Evolutionary conservation across 306 rosid species (phyloP), one percentile per base, ranked within the genome.

Genomic region (Malus orientalis): DNA sequence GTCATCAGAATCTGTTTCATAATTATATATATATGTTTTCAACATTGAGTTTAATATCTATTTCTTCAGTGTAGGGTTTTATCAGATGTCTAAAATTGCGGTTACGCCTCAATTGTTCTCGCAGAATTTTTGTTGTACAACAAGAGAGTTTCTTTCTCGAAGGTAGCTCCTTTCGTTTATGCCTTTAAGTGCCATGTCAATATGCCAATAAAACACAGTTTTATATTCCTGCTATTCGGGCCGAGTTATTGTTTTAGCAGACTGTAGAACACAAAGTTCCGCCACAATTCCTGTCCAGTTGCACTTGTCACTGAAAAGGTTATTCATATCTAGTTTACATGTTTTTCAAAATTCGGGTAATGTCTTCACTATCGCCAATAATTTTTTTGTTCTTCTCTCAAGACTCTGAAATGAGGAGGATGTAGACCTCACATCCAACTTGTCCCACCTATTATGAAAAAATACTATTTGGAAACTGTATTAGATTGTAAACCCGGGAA

Each of bases 61-160:
- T 79, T 54, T 84, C 80, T 86, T 67, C 96, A 91, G 98, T 84
- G 88, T 93, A 81, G 97, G 98, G 42, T 91, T 93, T 75, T 93
- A 91, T 87, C 97, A 93, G 91, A 93, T 93, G 97, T 89, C 98
- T 74, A 93, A 93, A 86, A 93, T 93, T 63, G 93, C 95, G 6
- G 93, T 93, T 67, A 89, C 97, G 3, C 95, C 93, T 88, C 98
- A 54, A 93, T 91, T 84, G 93, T 89, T 80, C 78, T 89, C 49
- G 97, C 93, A 64, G 97, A 93, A 70, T 93, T 88, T 84, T 33
- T 88, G 61, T 73, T 85, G 75, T 88, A 86, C 70, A 82, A 71
- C 58, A 91, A 88, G 87, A 86, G 79, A 85, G 97, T 89, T 85
- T 86, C 93, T 86, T 78, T 74, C 80, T 53, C 73, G 68, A 91